Base-by-base conservation (phyloP, 2,329 filamentous ascomycete genomes). In the Penicillium crustosum region DNA sequence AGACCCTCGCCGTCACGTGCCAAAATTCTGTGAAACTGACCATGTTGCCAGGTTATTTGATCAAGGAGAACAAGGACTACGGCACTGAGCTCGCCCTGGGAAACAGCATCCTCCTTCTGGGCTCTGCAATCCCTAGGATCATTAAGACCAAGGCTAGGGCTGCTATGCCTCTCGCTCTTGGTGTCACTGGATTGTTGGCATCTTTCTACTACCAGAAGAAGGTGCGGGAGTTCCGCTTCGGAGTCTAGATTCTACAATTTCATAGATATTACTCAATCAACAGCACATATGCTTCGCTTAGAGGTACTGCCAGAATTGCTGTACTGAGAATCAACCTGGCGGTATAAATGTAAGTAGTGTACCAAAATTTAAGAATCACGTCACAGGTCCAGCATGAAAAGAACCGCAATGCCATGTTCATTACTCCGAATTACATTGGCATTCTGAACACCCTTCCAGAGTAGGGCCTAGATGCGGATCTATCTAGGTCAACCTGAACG, bases 31-130 rank as follows among this genome's bases (percentile, higher is more conserved):
- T 6, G 9, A 6, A 27, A 2, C 38, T 35, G 23, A 27, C 7
- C 13, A 21, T n/a, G 27, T 21, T 12, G 2, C 1, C 21, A 64
- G 62, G 62, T 2, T 63, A 63, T 27, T 33, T 64, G 23, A 61
- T 64, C 43, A 64, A 64, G 19, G 43, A 63, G 44, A 64, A 64
- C 55, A 61, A 61, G 47, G 62, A 64, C 54, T 64, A 64, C 48
- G 62, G 62, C 49, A 61, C 62, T 10, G 62, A 64, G 27, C 57
- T 64, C 23, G 62, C 62, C 45, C n/a, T 64, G 19, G 62, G 59
- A 42, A 64, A 63, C 49, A 64, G 62, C 35, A 12, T 63, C 6
- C 35, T 63, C 39, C 29, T 64, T 19, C 55, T 64, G 2, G 61
- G 59, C 2, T 61, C 62, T 15, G 62, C 53, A 5, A 47, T 60